Conservation (phyloP, 345 rosid genomes). For the Alliaria petiolata region DNA sequence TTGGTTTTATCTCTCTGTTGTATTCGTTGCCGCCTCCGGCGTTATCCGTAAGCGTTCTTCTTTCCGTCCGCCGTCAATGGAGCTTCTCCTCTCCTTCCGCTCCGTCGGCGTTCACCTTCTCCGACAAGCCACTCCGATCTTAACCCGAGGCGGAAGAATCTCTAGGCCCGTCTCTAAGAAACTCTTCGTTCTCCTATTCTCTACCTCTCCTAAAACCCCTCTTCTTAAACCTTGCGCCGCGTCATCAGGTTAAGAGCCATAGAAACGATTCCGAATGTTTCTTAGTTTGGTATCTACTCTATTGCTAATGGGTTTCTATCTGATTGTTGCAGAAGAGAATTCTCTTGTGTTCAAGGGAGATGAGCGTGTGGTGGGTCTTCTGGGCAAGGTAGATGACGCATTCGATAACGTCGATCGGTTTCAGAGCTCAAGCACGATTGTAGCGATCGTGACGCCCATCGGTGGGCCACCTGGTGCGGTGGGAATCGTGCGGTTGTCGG, state of each 20-base stretch:
- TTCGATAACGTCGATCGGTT: slow-evolving; percentile 20
- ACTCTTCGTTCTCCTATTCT: slow-evolving; percentile 20
- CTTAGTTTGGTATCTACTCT: background rate
- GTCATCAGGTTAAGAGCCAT: slow-evolving; percentile 34
- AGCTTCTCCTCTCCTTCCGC: slow-evolving; percentile 23
- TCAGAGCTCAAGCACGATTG: slow-evolving; percentile 53
- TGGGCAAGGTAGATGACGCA: slow-evolving; percentile 11
- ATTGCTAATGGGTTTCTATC: background rate
- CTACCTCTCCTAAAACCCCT: slow-evolving; percentile 37
- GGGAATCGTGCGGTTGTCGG: slow-evolving; percentile 74
- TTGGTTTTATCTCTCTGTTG: background rate
- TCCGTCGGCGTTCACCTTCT: slow-evolving; percentile 22
- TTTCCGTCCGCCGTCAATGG: slow-evolving; percentile 32
- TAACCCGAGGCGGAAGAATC: slow-evolving; percentile 1
- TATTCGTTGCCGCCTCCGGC: background rate
- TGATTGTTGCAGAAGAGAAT: slow-evolving; percentile 35
- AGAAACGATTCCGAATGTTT: background rate
- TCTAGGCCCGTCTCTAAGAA: slow-evolving; percentile 23
- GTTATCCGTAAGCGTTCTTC: slow-evolving; percentile 1
- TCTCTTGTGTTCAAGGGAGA: slow-evolving; percentile 45
- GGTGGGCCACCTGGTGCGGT: slow-evolving; percentile 88
- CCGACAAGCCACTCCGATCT: background rate
- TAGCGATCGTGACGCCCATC: slow-evolving; percentile 74
- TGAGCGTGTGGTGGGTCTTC: slow-evolving; percentile 46
- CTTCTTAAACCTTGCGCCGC: slow-evolving; percentile 38